Evolutionary conservation across 2,329 filamentous ascomycete genomes (phyloP).

Genomic region (Teratosphaeria destructans): DNA sequence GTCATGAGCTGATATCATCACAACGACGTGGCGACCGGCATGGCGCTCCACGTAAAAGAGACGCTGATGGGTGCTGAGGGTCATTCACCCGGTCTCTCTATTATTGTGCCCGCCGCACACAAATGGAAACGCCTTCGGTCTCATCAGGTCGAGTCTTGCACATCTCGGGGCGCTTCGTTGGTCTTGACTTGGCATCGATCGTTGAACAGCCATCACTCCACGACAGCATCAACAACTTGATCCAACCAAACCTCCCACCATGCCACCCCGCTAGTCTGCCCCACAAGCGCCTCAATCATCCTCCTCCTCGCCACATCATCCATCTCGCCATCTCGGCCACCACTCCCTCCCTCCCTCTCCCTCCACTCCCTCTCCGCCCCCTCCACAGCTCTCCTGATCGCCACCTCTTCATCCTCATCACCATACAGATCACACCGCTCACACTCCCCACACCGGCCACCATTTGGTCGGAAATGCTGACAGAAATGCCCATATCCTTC

Average conservation of each 20-base stretch:
- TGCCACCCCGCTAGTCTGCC: background rate
- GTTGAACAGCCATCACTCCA: background rate
- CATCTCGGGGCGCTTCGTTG: too few relatives aligned
- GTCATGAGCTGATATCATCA: background rate
- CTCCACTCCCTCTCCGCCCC: conserved; percentile 37
- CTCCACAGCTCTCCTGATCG: conserved; percentile 31
- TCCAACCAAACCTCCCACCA: conserved; percentile 1
- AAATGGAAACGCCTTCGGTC: too few relatives aligned
- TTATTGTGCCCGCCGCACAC: too few relatives aligned
- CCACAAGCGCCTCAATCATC: conserved; percentile 1
- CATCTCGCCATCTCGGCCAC: background rate
- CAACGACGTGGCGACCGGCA: background rate
- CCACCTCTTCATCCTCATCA: conserved; percentile 37
- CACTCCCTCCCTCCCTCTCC: conserved; percentile 24
- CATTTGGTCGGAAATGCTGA: conserved; percentile 82
- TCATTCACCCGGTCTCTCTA: too few relatives aligned
- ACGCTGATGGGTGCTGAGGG: too few relatives aligned
- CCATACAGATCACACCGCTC: conserved; percentile 45
- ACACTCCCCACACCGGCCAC: conserved; percentile 66
- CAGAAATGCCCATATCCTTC: conserved; percentile 93
- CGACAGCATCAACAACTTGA: background rate
- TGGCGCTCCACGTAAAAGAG: background rate
- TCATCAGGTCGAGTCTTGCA: too few relatives aligned
- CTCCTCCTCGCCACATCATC: background rate
- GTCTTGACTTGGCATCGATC: too few relatives aligned